phyloP scores from a whole-genome alignment of 1,284 basidiomycete species.

The Boletus mariae region DNA sequence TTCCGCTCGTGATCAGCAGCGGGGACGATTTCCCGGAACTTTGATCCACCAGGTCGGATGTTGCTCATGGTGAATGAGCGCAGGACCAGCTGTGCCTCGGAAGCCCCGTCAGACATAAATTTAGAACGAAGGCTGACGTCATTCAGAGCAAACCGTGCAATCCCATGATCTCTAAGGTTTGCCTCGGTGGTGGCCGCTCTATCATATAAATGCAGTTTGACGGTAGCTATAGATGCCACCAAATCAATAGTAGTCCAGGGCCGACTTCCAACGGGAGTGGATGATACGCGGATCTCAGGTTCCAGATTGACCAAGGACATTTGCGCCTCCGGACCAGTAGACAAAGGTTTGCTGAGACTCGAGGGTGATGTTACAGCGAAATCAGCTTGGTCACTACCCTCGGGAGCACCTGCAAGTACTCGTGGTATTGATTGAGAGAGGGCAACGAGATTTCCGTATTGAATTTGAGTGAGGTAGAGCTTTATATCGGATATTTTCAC shows the following conservation, averaged over 20 bases:
- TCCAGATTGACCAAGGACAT: constrained; percentile 42
- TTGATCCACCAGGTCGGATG: constrained; percentile 77
- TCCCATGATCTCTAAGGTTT: constrained; percentile 75
- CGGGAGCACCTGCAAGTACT: constrained; percentile 51
- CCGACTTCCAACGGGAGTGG: constrained; percentile 28
- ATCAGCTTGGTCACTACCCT: constrained; percentile 32
- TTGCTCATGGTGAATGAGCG: constrained; percentile 92
- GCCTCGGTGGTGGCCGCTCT: constrained; percentile 55
- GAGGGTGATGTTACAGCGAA: constrained; percentile 15
- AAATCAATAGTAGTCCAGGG: constrained; percentile 73
- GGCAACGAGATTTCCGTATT: constrained; percentile 77
- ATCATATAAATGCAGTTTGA: constrained; percentile 94
- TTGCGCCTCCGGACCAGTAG: constrained; percentile 6
- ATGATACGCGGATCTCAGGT: constrained; percentile 48
- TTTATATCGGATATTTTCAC: constrained; percentile 89
- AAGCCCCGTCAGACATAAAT: constrained; percentile 77
- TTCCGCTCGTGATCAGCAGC: constrained; percentile 87
- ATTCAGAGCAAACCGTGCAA: constrained; percentile 83
- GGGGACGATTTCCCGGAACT: constrained; percentile 95
- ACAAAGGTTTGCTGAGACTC: constrained; percentile 5
- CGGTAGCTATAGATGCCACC: constrained; percentile 67
- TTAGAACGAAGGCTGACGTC: constrained; percentile 82
- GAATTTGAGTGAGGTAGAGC: constrained; percentile 85
- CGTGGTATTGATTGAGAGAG: constrained; percentile 75
- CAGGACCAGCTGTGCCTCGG: constrained; percentile 85